phyloP scores from a whole-genome alignment of 2,329 filamentous ascomycete species.

The Monilinia polystroma region DNA sequence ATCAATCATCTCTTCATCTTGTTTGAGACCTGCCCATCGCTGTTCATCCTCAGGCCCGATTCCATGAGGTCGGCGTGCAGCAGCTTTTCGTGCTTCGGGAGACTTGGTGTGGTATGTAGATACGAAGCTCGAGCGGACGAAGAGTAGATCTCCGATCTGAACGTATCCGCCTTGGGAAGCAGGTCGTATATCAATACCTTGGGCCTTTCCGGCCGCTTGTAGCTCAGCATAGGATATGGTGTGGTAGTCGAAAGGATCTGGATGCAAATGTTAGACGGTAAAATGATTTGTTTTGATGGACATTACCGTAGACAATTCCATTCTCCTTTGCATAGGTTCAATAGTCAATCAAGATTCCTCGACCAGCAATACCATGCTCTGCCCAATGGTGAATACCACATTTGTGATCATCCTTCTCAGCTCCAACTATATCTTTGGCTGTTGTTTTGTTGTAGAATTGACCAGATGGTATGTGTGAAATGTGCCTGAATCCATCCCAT shows the following conservation, averaged over 20 bases:
- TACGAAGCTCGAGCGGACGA: slow-evolving; percentile 52
- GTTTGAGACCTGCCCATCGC: slow-evolving; percentile 50
- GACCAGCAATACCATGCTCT: slow-evolving; percentile 38
- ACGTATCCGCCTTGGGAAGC: slow-evolving; percentile 48
- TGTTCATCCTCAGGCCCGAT: slow-evolving; percentile 41
- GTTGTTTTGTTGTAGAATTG: slow-evolving; percentile 38
- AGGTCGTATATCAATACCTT: slow-evolving; percentile 39
- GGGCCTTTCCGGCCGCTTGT: slow-evolving; percentile 34
- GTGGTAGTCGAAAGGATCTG: slow-evolving; percentile 38
- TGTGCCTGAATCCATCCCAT: slow-evolving; percentile 56
- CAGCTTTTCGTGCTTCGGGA: slow-evolving; percentile 42
- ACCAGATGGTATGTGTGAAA: slow-evolving; percentile 31
- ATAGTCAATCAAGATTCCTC: slow-evolving; percentile 38
- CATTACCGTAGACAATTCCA: slow-evolving; percentile 41
- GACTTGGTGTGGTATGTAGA: slow-evolving; percentile 41
- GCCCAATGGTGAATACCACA: slow-evolving; percentile 40
- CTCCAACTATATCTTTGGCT: slow-evolving; percentile 34
- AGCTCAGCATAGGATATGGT: slow-evolving; percentile 35
- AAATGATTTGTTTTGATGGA: neutral
- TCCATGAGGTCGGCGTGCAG: slow-evolving; percentile 42
- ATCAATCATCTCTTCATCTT: slow-evolving; percentile 46
- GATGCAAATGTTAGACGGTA: neutral
- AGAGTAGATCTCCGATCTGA: slow-evolving; percentile 53
- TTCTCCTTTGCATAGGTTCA: slow-evolving; percentile 45
- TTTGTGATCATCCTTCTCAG: slow-evolving; percentile 32